Conservation (phyloP, 768 basidiomycete genomes). For the Collybia sp. region DNA sequence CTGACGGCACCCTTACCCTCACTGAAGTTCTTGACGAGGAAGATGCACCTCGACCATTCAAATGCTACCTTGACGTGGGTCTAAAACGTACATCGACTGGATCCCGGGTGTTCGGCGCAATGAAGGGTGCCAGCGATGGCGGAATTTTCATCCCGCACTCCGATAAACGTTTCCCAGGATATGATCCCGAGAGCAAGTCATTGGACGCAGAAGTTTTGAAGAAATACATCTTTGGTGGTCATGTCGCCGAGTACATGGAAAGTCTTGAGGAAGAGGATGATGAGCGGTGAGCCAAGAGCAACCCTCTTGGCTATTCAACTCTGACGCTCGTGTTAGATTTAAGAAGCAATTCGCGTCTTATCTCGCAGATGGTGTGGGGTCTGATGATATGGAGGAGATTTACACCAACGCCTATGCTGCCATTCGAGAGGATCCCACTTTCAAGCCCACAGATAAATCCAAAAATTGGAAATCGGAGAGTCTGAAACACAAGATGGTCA, state of each 20-base stretch:
- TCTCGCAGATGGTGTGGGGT: conserved; percentile 92
- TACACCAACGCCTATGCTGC: conserved; percentile 90
- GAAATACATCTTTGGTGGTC: conserved; percentile 97
- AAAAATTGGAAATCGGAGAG: conserved; percentile 90
- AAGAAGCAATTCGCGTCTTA: conserved; percentile 97
- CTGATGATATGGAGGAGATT: conserved; percentile 96
- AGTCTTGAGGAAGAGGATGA: conserved; percentile 99
- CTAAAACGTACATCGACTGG: conserved; percentile 97
- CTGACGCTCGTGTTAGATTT: conserved; percentile 47
- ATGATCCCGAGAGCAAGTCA: conserved; percentile 87
- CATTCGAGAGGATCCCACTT: conserved; percentile 91
- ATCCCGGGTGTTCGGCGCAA: conserved; percentile 94
- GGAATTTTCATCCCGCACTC: conserved; percentile 98
- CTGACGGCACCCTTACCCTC: conserved; percentile 78
- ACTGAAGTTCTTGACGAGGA: conserved; percentile 89
- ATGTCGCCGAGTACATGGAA: conserved; percentile 99
- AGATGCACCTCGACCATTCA: conserved; percentile 97
- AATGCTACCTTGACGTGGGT: conserved; percentile 97
- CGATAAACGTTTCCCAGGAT: conserved; percentile 97
- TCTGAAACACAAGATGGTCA: conserved; percentile 61
- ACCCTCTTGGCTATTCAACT: not conserved
- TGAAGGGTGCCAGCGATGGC: conserved; percentile 98
- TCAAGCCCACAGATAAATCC: conserved; percentile 86
- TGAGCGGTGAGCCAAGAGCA: conserved; percentile 60
- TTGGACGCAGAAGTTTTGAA: conserved; percentile 93